Conservation (phyloP, 306 rosid species). For the Erythrophleum fordii region DNA sequence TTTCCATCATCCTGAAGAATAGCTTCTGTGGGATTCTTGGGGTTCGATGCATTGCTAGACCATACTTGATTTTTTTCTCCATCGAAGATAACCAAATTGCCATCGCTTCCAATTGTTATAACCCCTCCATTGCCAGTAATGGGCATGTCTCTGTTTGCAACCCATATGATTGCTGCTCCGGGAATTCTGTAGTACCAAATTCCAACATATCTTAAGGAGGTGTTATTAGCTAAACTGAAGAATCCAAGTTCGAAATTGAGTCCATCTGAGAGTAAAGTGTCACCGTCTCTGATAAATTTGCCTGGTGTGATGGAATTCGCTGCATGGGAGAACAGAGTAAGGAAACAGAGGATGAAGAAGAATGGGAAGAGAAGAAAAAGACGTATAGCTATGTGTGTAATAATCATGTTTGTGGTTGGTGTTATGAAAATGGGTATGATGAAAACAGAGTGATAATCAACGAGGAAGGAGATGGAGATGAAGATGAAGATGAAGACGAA, state of each 20-base stretch:
- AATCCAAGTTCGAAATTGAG: conserved; percentile 57
- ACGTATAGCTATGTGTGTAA: neutral
- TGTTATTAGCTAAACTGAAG: conserved; percentile 51
- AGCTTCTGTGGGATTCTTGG: conserved; percentile 32
- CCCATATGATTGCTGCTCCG: conserved; percentile 45
- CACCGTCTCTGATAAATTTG: conserved; percentile 37
- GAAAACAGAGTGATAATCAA: neutral
- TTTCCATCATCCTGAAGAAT: conserved; percentile 45
- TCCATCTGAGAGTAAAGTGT: conserved; percentile 41
- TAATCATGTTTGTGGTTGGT: neutral
- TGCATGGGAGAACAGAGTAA: conserved; percentile 56
- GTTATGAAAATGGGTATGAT: neutral
- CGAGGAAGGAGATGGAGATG: neutral
- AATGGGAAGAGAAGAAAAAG: conserved; percentile 13
- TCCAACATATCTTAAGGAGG: conserved; percentile 59
- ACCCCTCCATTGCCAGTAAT: conserved; percentile 46
- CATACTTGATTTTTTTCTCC: conserved; percentile 46
- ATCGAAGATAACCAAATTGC: conserved; percentile 50
- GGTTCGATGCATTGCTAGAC: conserved; percentile 47
- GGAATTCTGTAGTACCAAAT: conserved; percentile 57
- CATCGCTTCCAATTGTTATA: conserved; percentile 44
- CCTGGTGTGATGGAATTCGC: conserved; percentile 42
- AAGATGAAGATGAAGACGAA: neutral
- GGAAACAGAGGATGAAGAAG: conserved; percentile 35
- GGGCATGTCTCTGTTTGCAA: conserved; percentile 64